Conservation (phyloP, 495 filamentous ascomycete species). For the Acidiella bohemica region DNA sequence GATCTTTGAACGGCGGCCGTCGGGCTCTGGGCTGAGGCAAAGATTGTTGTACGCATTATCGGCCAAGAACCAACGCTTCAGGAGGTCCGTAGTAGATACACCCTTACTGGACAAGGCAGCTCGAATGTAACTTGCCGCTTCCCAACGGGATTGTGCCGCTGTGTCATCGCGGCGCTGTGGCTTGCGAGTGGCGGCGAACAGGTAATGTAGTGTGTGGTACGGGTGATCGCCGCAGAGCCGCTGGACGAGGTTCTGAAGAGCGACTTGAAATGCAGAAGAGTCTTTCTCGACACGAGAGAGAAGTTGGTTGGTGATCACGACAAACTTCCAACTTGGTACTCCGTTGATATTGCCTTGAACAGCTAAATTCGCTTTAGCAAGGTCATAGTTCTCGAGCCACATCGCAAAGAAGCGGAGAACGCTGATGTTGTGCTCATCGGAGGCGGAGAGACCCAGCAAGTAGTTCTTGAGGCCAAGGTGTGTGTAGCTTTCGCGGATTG, state of each 20-base stretch:
- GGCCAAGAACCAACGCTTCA: constrained; percentile 52
- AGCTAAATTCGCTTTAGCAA: constrained; percentile 57
- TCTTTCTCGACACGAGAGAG: constrained; percentile 74
- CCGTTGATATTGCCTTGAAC: constrained; percentile 52
- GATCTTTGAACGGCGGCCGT: constrained; percentile 39
- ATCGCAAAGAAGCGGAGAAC: constrained; percentile 87
- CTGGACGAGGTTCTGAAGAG: constrained; percentile 57
- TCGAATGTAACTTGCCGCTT: constrained; percentile 54
- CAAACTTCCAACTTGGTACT: constrained; percentile 86
- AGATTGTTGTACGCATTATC: constrained; percentile 62
- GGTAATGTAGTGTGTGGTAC: constrained; percentile 91
- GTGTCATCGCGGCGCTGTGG: constrained; percentile 54
- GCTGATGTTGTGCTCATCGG: constrained; percentile 78
- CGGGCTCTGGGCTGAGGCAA: constrained; percentile 30
- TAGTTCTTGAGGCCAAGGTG: constrained; percentile 89
- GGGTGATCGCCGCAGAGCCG: constrained; percentile 84
- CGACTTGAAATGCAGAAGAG: constrained; percentile 52
- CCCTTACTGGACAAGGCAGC: constrained; percentile 42
- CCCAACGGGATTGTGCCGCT: constrained; percentile 53
- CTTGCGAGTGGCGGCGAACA: constrained; percentile 65
- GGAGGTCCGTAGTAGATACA: constrained; percentile 41
- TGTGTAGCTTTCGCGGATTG: constrained; percentile 65
- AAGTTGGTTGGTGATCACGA: constrained; percentile 85
- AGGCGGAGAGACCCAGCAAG: constrained; percentile 66
- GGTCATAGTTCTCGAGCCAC: constrained; percentile 74